Evolutionary conservation across 2,329 filamentous ascomycete species (phyloP).

Genomic region (Myriosclerotinia curreyana): DNA sequence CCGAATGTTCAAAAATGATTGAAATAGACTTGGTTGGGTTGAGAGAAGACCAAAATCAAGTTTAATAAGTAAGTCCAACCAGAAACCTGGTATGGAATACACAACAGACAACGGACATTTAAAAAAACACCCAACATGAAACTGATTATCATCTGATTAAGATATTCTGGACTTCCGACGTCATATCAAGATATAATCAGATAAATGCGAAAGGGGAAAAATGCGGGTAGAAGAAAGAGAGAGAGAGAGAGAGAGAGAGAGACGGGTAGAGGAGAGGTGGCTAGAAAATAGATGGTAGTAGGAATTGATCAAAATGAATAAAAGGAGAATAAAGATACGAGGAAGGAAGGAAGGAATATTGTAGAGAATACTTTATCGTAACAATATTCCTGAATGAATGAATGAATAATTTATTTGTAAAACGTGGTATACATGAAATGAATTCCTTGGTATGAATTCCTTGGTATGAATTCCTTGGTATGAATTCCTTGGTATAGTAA

Average conservation of each 20-base stretch:
- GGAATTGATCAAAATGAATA: too few relatives aligned
- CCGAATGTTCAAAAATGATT: too few relatives aligned
- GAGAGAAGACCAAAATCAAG: too few relatives aligned
- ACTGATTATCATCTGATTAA: conserved; percentile 7
- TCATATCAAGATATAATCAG: conserved; percentile 1
- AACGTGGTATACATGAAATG: conserved; percentile 1
- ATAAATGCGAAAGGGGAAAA: neutral
- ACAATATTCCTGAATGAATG: neutral
- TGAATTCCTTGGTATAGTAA: neutral
- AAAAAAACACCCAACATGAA: conserved; percentile 3
- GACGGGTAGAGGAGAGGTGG: neutral
- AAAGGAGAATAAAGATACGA: neutral
- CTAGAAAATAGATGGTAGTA: neutral
- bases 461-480: neutral
- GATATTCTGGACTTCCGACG: neutral
- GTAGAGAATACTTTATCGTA: neutral
- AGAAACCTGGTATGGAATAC: neutral
- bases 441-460: neutral
- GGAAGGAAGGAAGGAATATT: conserved; percentile 9
- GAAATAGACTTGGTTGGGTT: too few relatives aligned
- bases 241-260: too few relatives aligned
- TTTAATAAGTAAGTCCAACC: conserved; percentile 4
- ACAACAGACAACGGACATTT: conserved; percentile 12
- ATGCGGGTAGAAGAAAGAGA: neutral
- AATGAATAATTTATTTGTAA: neutral